Evolutionary conservation across 2,329 filamentous ascomycete genomes (phyloP), one percentile per base, ranked within the genome.

Genomic region (Colletotrichum eremochloae): DNA sequence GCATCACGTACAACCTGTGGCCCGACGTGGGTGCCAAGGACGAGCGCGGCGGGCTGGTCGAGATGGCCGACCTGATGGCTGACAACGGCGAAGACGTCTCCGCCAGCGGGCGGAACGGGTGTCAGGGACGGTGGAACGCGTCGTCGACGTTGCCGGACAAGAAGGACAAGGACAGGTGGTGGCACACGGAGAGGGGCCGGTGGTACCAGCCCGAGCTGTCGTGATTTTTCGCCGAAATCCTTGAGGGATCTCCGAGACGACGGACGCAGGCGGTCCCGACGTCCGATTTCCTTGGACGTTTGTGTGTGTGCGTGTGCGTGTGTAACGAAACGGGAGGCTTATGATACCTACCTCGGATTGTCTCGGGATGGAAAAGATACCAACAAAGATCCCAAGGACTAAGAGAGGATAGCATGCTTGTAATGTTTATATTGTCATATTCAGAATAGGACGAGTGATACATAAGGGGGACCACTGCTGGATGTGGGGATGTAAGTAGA

Each of bases 1-100:
- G 79, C 40, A 90, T 95, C 64, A 77, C 81, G 24, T 95, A 94
- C 76, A 82, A 84, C 52, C 81, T 95, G 14, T 79, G 82, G 20
- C 86, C 92, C 0, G 91, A 93, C 65, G 75, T 79, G 0, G 89
- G 89, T 0, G 87, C 84, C 1, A 83, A 83, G 2, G 89, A 91
- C 72, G 87, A 88, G 40, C 84, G 87, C 60, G 88, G 89, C 20
- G 87, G 88, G 1, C 80, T 92, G 2, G 82, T 88, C 0, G 86
- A 86, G 50, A 80, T 90, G 4, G 78, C 82, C 6, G 88, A 90
- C 63, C 75, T 91, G 20, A 75, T 89, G 11, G 80, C 81, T 2
- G 84, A 86, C 31, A 63, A 67, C 38, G 77, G 82, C 1, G 87
- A 85, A 20, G 88, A 90, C 77, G 82, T 80, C 31, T 74, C 85